Evolutionary conservation across 2,329 filamentous ascomycete species (phyloP).

Genomic region (Penicillium corylophilum): DNA sequence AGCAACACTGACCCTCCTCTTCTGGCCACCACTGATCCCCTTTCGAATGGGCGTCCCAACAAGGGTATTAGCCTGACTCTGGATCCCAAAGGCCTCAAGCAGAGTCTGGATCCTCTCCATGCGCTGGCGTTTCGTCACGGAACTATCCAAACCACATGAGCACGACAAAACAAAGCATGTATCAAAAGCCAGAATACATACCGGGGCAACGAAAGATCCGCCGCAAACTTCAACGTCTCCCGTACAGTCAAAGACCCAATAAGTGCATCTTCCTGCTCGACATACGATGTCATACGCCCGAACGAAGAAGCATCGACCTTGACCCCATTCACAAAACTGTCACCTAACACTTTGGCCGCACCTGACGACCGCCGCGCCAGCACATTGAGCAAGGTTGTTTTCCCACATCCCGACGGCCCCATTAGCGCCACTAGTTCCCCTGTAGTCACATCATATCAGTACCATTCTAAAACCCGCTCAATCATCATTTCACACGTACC

Average conservation of each 20-base stretch:
- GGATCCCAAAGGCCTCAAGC: slow-evolving; percentile 70
- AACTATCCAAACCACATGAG: slow-evolving; percentile 31
- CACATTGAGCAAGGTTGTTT: slow-evolving; percentile 80
- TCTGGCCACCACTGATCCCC: slow-evolving; percentile 82
- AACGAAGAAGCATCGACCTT: slow-evolving; percentile 56
- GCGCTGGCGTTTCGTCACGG: slow-evolving; percentile 58
- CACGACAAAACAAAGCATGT: background rate
- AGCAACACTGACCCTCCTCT: slow-evolving; percentile 74
- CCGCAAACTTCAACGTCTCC: slow-evolving; percentile 77
- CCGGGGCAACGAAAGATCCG: slow-evolving; percentile 62
- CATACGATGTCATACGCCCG: slow-evolving; percentile 69
- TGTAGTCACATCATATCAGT: slow-evolving; percentile 18
- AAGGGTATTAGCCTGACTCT: slow-evolving; percentile 65
- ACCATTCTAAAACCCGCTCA: background rate
- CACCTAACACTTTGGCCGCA: slow-evolving; percentile 54
- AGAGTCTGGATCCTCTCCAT: slow-evolving; percentile 64
- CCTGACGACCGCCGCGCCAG: slow-evolving; percentile 65
- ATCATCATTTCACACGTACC: slow-evolving; percentile 40
- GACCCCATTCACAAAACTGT: slow-evolving; percentile 63
- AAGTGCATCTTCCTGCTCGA: slow-evolving; percentile 84
- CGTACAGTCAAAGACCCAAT: slow-evolving; percentile 77
- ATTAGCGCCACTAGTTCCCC: slow-evolving; percentile 77
- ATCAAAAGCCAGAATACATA: slow-evolving; percentile 29
- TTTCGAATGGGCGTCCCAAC: slow-evolving; percentile 81
- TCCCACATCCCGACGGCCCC: slow-evolving; percentile 73